phyloP scores from a whole-genome alignment of 306 rosid species.

The Malus sieversii region DNA sequence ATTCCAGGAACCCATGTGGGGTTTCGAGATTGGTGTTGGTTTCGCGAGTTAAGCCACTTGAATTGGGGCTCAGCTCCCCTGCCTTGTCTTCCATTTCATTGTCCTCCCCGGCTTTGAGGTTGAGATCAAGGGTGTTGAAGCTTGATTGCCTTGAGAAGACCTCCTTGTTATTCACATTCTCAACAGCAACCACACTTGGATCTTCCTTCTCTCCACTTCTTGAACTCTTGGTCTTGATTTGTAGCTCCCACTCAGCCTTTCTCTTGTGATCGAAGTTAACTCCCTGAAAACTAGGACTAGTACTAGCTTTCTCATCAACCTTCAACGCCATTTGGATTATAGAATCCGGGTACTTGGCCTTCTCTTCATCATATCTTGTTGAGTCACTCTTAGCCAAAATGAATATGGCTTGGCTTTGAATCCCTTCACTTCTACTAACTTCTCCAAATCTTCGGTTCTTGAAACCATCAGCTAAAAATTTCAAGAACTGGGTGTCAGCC shows the following conservation, averaged over 20 bases:
- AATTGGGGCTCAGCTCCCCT: constrained; percentile 38
- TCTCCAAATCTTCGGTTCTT: constrained; percentile 48
- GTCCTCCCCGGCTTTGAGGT: constrained; percentile 50
- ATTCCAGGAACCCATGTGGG: constrained; percentile 39
- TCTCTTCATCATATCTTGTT: constrained; percentile 27
- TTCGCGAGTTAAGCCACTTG: constrained; percentile 68
- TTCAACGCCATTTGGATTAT: constrained; percentile 53
- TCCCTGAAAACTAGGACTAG: constrained; percentile 26
- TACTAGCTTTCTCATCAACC: constrained; percentile 23
- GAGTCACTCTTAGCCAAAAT: constrained; percentile 45
- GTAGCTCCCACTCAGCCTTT: constrained; percentile 53
- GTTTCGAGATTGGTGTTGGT: constrained; percentile 23
- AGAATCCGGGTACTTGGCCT: constrained; percentile 18
- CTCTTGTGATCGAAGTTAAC: constrained; percentile 51
- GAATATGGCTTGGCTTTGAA: constrained; percentile 40
- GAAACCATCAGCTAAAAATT: constrained; percentile 48
- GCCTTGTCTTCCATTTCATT: constrained; percentile 29
- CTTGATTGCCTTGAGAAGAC: constrained; percentile 60
- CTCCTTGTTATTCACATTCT: constrained; percentile 25
- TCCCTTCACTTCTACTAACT: constrained; percentile 20
- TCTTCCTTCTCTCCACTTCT: constrained; percentile 44
- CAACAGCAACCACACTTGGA: constrained; percentile 11
- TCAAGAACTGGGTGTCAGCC: constrained; percentile 61
- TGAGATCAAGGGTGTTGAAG: constrained; percentile 74
- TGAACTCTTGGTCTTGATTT: constrained; percentile 39